Conservation (phyloP, 2,329 filamentous ascomycete species). For the Penicillium sp. region DNA sequence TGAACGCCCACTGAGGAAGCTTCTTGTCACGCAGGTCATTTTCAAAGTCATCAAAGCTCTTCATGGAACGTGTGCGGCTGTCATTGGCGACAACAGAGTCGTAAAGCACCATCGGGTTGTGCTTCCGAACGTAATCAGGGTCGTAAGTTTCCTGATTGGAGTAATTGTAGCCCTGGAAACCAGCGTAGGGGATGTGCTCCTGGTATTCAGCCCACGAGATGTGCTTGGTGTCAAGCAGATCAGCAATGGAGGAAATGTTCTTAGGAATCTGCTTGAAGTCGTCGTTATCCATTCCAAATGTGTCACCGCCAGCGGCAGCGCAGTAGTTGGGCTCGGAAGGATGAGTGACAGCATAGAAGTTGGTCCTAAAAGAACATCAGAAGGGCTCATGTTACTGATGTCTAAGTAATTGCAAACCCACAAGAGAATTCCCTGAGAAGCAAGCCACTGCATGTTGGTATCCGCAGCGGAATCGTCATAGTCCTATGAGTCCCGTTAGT, state of each 20-base stretch:
- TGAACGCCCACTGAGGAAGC: slow-evolving; percentile 66
- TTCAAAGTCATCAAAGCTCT: slow-evolving; percentile 70
- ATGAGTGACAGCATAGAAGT: slow-evolving; percentile 64
- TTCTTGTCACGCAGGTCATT: slow-evolving; percentile 61
- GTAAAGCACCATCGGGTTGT: slow-evolving; percentile 67
- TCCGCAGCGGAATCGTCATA: slow-evolving; percentile 64
- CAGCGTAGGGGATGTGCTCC: slow-evolving; percentile 72
- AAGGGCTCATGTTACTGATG: not conserved
- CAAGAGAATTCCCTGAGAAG: slow-evolving; percentile 57
- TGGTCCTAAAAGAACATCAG: slow-evolving; percentile 29
- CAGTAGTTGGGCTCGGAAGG: slow-evolving; percentile 76
- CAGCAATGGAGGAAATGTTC: slow-evolving; percentile 66
- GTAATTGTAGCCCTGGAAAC: slow-evolving; percentile 64
- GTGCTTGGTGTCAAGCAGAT: slow-evolving; percentile 63
- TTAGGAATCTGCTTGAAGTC: slow-evolving; percentile 56
- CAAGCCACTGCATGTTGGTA: slow-evolving; percentile 34
- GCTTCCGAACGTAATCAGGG: slow-evolving; percentile 80
- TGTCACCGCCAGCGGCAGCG: slow-evolving; percentile 65
- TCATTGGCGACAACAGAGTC: slow-evolving; percentile 59
- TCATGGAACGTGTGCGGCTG: slow-evolving; percentile 64
- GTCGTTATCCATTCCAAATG: slow-evolving; percentile 70
- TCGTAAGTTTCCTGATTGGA: slow-evolving; percentile 63
- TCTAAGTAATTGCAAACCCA: slow-evolving; percentile 2
- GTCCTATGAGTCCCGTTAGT: slow-evolving; percentile 34
- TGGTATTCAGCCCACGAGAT: slow-evolving; percentile 72